Base-by-base conservation (phyloP, 768 basidiomycete species). In the Lactarius quietus region DNA sequence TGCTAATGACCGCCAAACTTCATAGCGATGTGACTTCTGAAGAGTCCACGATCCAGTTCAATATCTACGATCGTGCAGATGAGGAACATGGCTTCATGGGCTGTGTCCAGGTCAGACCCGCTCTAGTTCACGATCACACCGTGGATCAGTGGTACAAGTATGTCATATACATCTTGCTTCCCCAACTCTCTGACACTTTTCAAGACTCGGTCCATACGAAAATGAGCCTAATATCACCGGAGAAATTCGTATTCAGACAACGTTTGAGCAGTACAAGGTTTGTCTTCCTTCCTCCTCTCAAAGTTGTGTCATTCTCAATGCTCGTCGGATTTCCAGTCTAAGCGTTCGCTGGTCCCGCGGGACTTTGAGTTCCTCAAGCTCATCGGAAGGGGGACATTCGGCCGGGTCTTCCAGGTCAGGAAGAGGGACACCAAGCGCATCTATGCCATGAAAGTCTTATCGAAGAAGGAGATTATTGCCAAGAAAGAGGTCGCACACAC, bases 401-500 rank as follows among this genome's bases (percentile, higher is more conserved):
- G 95, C 56, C 92, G 94, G 61, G 97, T 99, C 23, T 98, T 98
- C 82, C 97, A 99, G 77, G 97, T 99, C 57, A 92, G 97, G 67
- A 99, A 99, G 79, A 88, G 83, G 75, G 95, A 99, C 79, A 99
- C 97, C 48, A 92, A 93, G 76, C 92, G 97, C 54, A 98, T 99
- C 78, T 99, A 98, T 80, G 97, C 97, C 59, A 98, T 99, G 96
- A 99, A 99, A 74, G 93, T 98, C 63, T 83, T 99, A 43, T 95
- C 93, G 36, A 99, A 99, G 80, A 95, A 93, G 81, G 97, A 99
- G 78, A 98, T 99, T 71, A 87, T 98, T 61, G 95, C 93, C 29
- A 98, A 98, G 83, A 98, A 98, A 78, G 97, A 99, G 76, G 94
- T 99, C 53, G 96, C 96, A 10, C 97, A 99, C 76, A 99, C 97